Base-by-base conservation (phyloP, 78 protist genomes). In the Blattamonas nauphoetae region DNA sequence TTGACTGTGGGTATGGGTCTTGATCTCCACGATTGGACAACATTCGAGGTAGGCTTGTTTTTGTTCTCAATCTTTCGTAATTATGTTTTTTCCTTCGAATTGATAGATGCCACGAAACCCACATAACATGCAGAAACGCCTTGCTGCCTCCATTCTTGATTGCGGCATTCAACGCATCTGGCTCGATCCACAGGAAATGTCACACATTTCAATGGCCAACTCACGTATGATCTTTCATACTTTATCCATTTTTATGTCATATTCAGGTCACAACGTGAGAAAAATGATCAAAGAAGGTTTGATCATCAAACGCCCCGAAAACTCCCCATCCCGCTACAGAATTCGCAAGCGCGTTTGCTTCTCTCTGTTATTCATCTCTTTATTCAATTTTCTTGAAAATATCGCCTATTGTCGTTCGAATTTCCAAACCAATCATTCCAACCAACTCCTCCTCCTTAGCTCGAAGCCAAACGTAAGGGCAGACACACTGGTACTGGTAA, bases 171-270 rank as follows among this genome's bases (percentile, higher is more conserved):
- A 94, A 78, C 94, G 96, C 90, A 92, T 98, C 55, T 97, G 99
- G 99, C 86, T 98, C 2, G 99, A 96, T 92, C 99, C 99, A 85
- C 93, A 93, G 90, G 99, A 98, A 90, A 85, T 89, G 87, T 29
- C 63, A 71, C 98, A 95, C 87, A 93, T 98, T 92, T 44, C 96
- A 42, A 88, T 88, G 91, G 98, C 98, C 92, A 96, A 95, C 98
- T 96, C 99, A 1, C 94, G 99, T 92, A 85, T 32, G 97, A 78
- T 45, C 41, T 84, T 1, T 77, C 38, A 2, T 21, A 2, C 1
- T 64, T 43, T 85, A 45, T 64, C 82, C 35, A 5, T 2, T 85
- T 35, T 85, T 46, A 2, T 63, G 35, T 63, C n/a, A n/a, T 44
- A 42, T 46, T 2, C 92, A 90, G 89, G 92, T 63, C 91, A 81